Evolutionary conservation across 352 stramenopile genomes (phyloP).

Genomic region (Phytophthora syringae): DNA sequence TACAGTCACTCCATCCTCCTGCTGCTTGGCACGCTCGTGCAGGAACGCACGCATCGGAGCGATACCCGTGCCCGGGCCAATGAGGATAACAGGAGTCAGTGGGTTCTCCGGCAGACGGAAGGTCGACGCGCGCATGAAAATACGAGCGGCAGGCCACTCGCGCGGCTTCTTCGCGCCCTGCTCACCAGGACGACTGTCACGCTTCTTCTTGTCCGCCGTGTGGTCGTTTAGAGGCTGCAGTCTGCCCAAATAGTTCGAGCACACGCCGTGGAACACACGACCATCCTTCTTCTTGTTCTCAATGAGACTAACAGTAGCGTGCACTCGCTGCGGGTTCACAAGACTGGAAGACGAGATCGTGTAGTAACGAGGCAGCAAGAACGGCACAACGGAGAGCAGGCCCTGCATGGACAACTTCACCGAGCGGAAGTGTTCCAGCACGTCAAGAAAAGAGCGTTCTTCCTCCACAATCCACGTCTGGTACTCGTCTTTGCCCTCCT

Average conservation of each 20-base stretch:
- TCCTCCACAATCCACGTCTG: constrained; percentile 92
- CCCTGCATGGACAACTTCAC: constrained; percentile 75
- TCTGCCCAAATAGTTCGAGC: constrained; percentile 91
- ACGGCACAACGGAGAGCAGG: constrained; percentile 93
- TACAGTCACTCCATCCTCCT: constrained; percentile 57
- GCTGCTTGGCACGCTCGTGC: constrained; percentile 92
- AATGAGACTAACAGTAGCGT: constrained; percentile 96
- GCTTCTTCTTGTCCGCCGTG: constrained; percentile 68
- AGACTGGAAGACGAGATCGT: constrained; percentile 97
- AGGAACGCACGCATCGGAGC: constrained; percentile 97
- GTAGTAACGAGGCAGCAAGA: constrained; percentile 96
- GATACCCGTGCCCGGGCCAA: constrained; percentile 97
- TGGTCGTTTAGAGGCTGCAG: constrained; percentile 55
- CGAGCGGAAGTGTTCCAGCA: constrained; percentile 86
- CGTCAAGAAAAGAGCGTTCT: constrained; percentile 91
- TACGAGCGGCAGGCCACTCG: constrained; percentile 77
- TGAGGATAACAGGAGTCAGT: constrained; percentile 93
- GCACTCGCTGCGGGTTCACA: constrained; percentile 91
- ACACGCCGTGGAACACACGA: constrained; percentile 93
- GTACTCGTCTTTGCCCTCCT: constrained; percentile 95
- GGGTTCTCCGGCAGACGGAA: constrained; percentile 93
- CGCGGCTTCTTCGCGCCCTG: constrained; percentile 73
- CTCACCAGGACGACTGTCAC: constrained; percentile 71
- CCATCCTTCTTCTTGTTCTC: constrained; percentile 75
- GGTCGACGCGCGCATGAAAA: constrained; percentile 95